These are phyloP conservation scores for Violaceomyces palustris DNA, from an alignment of 1,284 basidiomycete genomes.

Conservation along the genomic window DNA sequence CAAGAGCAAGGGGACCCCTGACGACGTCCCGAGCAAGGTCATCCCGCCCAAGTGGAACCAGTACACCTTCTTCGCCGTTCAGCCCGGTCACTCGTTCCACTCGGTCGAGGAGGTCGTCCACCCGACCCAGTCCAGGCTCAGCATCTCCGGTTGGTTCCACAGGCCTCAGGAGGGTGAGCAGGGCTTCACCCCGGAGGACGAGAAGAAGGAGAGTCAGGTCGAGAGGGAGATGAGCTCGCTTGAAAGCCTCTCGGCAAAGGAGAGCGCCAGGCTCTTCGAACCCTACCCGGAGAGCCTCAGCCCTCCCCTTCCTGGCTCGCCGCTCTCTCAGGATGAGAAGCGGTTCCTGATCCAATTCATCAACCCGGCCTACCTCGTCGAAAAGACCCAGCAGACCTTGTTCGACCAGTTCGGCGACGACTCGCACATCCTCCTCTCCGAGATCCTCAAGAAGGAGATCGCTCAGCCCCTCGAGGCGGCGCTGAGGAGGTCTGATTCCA, in stretches of 20 bases:
- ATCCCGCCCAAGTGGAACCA: conserved; percentile 73
- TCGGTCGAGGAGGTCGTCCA: conserved; percentile 82
- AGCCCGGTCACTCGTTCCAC: conserved; percentile 83
- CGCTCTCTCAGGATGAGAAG: conserved; percentile 34
- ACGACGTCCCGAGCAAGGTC: conserved; percentile 34
- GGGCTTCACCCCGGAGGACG: conserved; percentile 64
- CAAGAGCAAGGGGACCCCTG: conserved; percentile 40
- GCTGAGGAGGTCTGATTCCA: conserved; percentile 58
- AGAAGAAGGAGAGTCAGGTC: conserved; percentile 55
- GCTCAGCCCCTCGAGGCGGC: conserved; percentile 37
- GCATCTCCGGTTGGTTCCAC: conserved; percentile 91
- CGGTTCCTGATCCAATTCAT: conserved; percentile 62
- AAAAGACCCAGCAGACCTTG: conserved; percentile 73
- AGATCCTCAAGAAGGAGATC: conserved; percentile 43
- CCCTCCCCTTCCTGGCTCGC: conserved; percentile 44
- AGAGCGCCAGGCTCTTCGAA: conserved; percentile 63
- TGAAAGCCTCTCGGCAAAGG: conserved; percentile 61
- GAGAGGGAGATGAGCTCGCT: conserved; percentile 43
- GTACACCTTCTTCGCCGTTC: conserved; percentile 88
- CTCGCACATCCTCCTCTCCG: conserved; percentile 69
- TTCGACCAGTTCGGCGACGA: conserved; percentile 78
- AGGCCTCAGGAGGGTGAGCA: conserved; percentile 84
- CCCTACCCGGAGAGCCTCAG: conserved; percentile 32
- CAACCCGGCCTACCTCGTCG: conserved; percentile 82
- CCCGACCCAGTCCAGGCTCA: conserved; percentile 57